Base-by-base conservation (phyloP, 345 rosid genomes). In the Clarkia xantiana region DNA sequence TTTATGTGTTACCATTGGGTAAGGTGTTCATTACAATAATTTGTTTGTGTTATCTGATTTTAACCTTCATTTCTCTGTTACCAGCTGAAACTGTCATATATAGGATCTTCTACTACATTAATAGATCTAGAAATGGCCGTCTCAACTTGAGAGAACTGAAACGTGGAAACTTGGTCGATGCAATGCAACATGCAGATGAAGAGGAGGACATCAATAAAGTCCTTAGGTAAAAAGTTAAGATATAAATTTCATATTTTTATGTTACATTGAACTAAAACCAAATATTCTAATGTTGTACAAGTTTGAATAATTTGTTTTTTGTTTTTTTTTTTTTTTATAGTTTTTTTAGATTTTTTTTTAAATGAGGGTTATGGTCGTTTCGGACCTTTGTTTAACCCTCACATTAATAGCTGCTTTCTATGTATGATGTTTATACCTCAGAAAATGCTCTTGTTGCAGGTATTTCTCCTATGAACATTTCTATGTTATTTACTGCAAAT, bases 31-130 rank as follows among this genome's bases (percentile, higher is more conserved):
- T 42, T 16, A 13, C 18, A 42, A 29, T 45, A 34, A 19, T 20
- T 3, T 47, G 39, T 45, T 29, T 40, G 20, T 42, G 9, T 49
- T 14, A 52, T 48, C 20, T 53, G 45, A 49, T 52, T 59, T 29
- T 51, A 51, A 45, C 59, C 42, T 57, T 52, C 72, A 53, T 62
- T 51, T 40, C 61, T 55, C 45, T 67, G 64, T 51, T 29, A 45
- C 57, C 93, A 91, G 98, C 85, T 67, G 93, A 90, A 81, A 90
- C 97, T 45, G 96, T 90, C 60, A 75, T 86, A 75, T 84, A 83
- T 84, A 78, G 93, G 77, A 86, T 91, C 62, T 91, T 91, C 71
- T 86, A 79, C 76, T 62, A 78, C 73, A 67, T 73, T 54, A 86
- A 81, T 72, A 79, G 93, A 81, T 76, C 86, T 14, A 89, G 81